Conservation (phyloP, 495 filamentous ascomycete species). For the Penicillium odoratum region DNA sequence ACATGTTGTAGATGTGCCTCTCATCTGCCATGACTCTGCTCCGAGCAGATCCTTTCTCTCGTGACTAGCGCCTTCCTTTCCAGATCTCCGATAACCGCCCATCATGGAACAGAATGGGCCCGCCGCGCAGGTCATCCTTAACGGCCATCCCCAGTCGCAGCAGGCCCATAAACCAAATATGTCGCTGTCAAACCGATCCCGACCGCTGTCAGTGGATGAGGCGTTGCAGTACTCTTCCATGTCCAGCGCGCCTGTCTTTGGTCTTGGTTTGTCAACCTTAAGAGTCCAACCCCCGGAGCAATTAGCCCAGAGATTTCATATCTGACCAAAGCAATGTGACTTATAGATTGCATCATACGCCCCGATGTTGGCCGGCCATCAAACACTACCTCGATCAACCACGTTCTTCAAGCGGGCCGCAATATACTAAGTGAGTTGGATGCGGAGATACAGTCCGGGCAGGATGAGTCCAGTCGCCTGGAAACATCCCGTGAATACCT, state of each 20-base stretch:
- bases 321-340: constrained; percentile 18
- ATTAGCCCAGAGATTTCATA: neutral
- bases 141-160: constrained; percentile 36
- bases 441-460: constrained; percentile 39
- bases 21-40: constrained; percentile 47
- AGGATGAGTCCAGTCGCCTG: constrained; percentile 40
- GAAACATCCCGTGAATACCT: constrained; percentile 61
- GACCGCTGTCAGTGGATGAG: constrained; percentile 69
- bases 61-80: constrained; percentile 41
- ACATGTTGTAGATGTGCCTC: constrained; percentile 21
- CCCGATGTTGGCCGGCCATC: constrained; percentile 46
- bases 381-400: constrained; percentile 44
- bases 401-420: constrained; percentile 48
- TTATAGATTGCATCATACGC: constrained; percentile 40
- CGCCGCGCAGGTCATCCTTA: constrained; percentile 48
- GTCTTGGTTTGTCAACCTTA: constrained; percentile 61
- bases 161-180: constrained; percentile 29
- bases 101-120: constrained; percentile 47
- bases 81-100: constrained; percentile 21
- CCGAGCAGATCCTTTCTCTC: constrained; percentile 48
- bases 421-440: constrained; percentile 42
- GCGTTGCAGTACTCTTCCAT: constrained; percentile 91
- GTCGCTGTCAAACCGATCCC: constrained; percentile 29
- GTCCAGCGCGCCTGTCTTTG: constrained; percentile 84
- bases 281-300: constrained; percentile 4